Base-by-base conservation (phyloP, 441 rosid species). In the Gossypium davidsonii region DNA sequence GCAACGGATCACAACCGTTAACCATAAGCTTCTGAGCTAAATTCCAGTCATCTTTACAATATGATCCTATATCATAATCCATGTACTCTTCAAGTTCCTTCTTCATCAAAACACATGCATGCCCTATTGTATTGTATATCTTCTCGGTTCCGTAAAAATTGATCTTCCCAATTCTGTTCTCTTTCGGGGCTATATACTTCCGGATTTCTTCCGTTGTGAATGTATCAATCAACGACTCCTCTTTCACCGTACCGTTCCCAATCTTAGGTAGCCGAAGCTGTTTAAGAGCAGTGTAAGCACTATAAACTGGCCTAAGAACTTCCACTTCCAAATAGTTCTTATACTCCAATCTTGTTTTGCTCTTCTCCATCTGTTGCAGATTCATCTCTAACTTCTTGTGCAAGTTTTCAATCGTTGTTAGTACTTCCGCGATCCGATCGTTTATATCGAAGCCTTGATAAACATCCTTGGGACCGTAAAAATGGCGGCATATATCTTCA, bases 31-130 rank as follows among this genome's bases (percentile, higher is more conserved):
- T 91, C 81, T 94, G 98, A 44, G 91, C 93, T 25, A 86, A 64
- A 57, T 80, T 86, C 97, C 98, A 94, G 53, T 91, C 96, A 70
- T 94, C 97, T 60, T 88, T 84, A 25, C 98, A 91, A 53, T 76
- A 91, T 0, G 97, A 90, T 25, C 98, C 94, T 60, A 94, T 83
- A 57, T 93, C 94, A 63, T 89, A 91, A 49, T 87, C 96, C 98
- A 93, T 91, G 78, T 89, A 93, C 72, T 88, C 88, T 73, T 90
- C 91, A 65, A 91, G 51, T 39, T 90, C 93, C 69, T 73, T 87
- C 88, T 80, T 90, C 89, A 82, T 81, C 78, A 83, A 51, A 6
- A 84, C 93, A 80, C 98, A 91, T 0, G 91, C 85, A 76, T 93
- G 98, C 7, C 96, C 97, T 49, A 89, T 85, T 0, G 94, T 90